Base-by-base conservation (phyloP, 495 filamentous ascomycete species). In the Podospora sp. region DNA sequence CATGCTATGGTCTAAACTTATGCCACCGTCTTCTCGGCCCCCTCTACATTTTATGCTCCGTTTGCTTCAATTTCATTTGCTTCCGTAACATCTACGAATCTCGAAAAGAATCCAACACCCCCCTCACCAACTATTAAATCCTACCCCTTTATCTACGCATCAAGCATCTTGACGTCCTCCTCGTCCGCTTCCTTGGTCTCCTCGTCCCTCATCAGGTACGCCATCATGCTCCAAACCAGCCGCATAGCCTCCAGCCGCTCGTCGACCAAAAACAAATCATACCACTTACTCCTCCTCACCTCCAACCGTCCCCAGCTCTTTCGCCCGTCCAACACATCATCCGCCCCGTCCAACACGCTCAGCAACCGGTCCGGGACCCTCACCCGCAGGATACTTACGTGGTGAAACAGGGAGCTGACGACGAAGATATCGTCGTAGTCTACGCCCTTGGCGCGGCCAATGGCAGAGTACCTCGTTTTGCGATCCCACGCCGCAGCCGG, bases 331-430 rank as follows among this genome's bases (percentile, higher is more conserved):
- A 16, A 29, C 1, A 40, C 71, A 14, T 67, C 69, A 6, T 78
- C 73, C 3, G 51, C 24, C 14, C 83, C 84, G 0, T 72, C 76
- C 8, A 87, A 58, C 5, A 82, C 82, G 0, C 85, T 84, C 35
- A 94, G 76, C 66, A 96, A 87, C 18, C 79, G 76, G 21, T 79
- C 78, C 65, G 93, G 92, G 57, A 97, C 86, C 27, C 90, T 86
- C 26, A 94, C 84, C 61, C 91, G 85, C 52, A 96, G 70, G 57
- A 97, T 85, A 62, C 86, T 86, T 49, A 96, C 76, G 67, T 97
- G 93, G 75, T 96, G 92, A 76, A 93, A 92, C 60, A 97, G 79
- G 3, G 88, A 86, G 56, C 90, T 93, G 58, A 96, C 71, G 72
- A 97, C 86, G 78, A 92, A 97, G 49, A 96, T 85, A 84, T 97